Conservation (phyloP, 805 yeast species). For the Myxozyma kluyveri region DNA sequence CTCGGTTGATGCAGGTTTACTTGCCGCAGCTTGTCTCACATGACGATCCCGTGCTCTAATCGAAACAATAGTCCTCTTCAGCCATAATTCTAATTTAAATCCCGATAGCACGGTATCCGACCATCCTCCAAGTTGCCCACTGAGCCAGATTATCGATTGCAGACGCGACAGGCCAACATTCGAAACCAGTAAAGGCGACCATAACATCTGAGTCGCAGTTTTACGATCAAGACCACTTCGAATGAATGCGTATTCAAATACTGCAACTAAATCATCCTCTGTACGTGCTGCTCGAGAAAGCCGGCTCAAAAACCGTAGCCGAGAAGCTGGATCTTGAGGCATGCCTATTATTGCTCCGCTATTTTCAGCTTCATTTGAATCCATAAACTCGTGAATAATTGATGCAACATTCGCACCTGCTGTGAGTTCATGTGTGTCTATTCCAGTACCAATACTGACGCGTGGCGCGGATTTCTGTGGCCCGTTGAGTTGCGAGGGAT, state of each 20-base stretch:
- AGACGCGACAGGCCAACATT: slow-evolving; percentile 4
- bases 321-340: too few relatives aligned
- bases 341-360: too few relatives aligned
- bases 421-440: background rate
- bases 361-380: too few relatives aligned
- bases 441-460: too few relatives aligned
- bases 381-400: too few relatives aligned
- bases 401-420: too few relatives aligned
- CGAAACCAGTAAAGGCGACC: slow-evolving; percentile 6
- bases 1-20: background rate
- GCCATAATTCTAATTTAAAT: slow-evolving; percentile 11
- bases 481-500: background rate
- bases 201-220: slow-evolving; percentile 11
- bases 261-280: slow-evolving; percentile 8
- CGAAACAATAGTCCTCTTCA: slow-evolving; percentile 4
- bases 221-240: slow-evolving; percentile 10
- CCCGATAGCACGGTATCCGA: slow-evolving; percentile 4
- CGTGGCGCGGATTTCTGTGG: too few relatives aligned
- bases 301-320: too few relatives aligned
- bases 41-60: background rate
- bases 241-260: slow-evolving; percentile 12
- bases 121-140: slow-evolving; percentile 18
- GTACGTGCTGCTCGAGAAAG: background rate
- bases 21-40: background rate
- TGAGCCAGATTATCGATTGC: background rate